These are phyloP conservation scores for Dryadomyces sulphureus DNA, from an alignment of 2,329 filamentous ascomycete genomes.

Conservation along the genomic window DNA sequence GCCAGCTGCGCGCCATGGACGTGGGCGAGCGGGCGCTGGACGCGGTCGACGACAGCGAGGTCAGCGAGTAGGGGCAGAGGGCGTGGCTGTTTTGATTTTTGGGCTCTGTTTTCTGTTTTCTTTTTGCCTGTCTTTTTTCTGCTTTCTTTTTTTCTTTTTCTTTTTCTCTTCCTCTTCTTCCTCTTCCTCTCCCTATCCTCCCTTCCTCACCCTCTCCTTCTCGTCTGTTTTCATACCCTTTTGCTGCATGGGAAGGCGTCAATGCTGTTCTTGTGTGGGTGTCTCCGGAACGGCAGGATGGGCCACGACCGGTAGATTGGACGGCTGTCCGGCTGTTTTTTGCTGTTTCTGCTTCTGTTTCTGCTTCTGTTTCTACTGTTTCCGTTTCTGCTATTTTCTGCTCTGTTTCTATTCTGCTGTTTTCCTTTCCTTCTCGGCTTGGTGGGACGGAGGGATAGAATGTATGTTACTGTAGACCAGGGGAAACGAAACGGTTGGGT, in stretches of 20 bases:
- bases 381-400: background rate
- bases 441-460: background rate
- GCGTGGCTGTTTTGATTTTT: background rate
- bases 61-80: slow-evolving; percentile 15
- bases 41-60: slow-evolving; percentile 15
- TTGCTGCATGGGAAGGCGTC: slow-evolving; percentile 5
- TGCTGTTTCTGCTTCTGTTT: background rate
- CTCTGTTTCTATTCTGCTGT: too few relatives aligned
- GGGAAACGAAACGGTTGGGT: background rate
- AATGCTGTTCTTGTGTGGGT: background rate
- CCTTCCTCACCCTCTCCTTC: background rate
- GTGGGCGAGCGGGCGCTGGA: background rate
- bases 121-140: background rate
- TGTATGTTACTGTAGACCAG: background rate
- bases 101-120: background rate
- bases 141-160: background rate
- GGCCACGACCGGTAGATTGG: background rate
- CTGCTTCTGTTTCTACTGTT: background rate
- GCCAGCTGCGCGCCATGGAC: slow-evolving; percentile 7
- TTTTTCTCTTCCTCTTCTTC: slow-evolving; percentile 1
- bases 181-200: background rate
- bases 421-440: background rate
- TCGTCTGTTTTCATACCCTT: slow-evolving; percentile 1
- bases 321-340: background rate
- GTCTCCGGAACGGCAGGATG: background rate